phyloP scores from a whole-genome alignment of 495 filamentous ascomycete species.

The Aspergillus bertholletiae region DNA sequence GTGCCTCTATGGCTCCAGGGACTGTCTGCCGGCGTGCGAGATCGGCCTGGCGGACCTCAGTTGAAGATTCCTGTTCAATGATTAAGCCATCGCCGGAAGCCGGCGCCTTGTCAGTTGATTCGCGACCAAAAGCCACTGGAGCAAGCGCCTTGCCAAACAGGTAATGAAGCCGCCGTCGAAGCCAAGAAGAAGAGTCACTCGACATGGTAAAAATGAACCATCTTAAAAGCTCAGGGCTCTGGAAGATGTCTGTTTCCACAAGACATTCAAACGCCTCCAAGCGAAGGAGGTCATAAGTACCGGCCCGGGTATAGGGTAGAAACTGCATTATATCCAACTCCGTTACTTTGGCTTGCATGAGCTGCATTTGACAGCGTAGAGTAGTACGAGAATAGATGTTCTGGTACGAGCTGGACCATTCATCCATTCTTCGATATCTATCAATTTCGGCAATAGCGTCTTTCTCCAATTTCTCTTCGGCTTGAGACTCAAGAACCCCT shows the following conservation, averaged over 20 bases:
- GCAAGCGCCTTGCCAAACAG: conserved; percentile 71
- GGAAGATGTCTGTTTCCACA: conserved; percentile 70
- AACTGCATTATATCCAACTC: conserved; percentile 62
- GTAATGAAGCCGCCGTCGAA: conserved; percentile 65
- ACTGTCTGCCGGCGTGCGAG: conserved; percentile 73
- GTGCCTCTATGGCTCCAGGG: conserved; percentile 65
- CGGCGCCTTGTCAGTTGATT: conserved; percentile 20
- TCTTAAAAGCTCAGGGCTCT: conserved; percentile 56
- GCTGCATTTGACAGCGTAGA: conserved; percentile 66
- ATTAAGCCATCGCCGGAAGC: conserved; percentile 60
- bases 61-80: conserved; percentile 71
- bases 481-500: conserved; percentile 48
- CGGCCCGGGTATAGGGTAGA: conserved; percentile 73
- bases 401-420: conserved; percentile 87
- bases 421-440: conserved; percentile 85
- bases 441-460: conserved; percentile 81
- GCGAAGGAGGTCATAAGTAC: conserved; percentile 75
- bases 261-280: conserved; percentile 79
- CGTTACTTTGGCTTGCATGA: conserved; percentile 70
- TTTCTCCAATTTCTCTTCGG: conserved; percentile 61
- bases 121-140: conserved; percentile 72
- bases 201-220: conserved; percentile 70
- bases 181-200: conserved; percentile 75
- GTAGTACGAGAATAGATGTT: conserved; percentile 86
- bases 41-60: conserved; percentile 63